These are phyloP conservation scores for Cyclotella baltica DNA, from an alignment of 108 stramenopile species.

Conservation along the genomic window DNA sequence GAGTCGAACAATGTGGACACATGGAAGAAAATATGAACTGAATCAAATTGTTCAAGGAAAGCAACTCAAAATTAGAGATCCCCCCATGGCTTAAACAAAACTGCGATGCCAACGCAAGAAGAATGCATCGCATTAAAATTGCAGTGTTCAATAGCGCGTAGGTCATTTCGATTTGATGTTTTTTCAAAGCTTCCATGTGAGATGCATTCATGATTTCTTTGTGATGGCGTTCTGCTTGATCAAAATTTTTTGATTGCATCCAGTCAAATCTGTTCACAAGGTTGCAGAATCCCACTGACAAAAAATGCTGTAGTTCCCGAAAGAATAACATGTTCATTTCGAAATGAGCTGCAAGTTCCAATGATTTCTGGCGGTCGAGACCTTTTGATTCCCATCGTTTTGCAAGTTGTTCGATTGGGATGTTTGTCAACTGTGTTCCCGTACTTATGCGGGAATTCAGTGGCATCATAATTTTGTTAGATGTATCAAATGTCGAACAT, in stretches of 20 bases:
- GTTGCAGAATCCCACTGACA: slow-evolving; percentile 6
- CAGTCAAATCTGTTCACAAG: slow-evolving; percentile 7
- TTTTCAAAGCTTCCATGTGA: slow-evolving; percentile 1
- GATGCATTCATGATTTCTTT: slow-evolving; percentile 15
- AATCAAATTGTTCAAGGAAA: neutral
- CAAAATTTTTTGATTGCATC: neutral
- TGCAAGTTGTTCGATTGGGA: slow-evolving; percentile 18
- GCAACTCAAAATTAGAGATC: neutral
- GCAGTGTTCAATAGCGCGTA: slow-evolving; percentile 8
- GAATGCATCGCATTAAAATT: slow-evolving; percentile 22
- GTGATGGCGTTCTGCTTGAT: slow-evolving; percentile 27
- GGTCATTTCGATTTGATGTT: neutral
- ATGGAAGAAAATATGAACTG: slow-evolving; percentile 11
- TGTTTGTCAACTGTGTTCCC: neutral
- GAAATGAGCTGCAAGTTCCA: slow-evolving; percentile 32
- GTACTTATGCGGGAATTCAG: neutral
- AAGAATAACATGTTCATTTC: slow-evolving; percentile 36
- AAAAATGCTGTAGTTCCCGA: slow-evolving; percentile 15
- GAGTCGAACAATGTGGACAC: slow-evolving; percentile 18
- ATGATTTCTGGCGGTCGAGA: slow-evolving; percentile 25
- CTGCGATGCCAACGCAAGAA: slow-evolving; percentile 5
- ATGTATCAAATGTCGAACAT: too few species aligned
- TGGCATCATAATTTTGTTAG: neutral
- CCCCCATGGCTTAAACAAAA: neutral
- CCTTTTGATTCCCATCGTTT: slow-evolving; percentile 38